Base-by-base conservation (phyloP, 2,329 filamentous ascomycete genomes). In the Fusarium luffae region DNA sequence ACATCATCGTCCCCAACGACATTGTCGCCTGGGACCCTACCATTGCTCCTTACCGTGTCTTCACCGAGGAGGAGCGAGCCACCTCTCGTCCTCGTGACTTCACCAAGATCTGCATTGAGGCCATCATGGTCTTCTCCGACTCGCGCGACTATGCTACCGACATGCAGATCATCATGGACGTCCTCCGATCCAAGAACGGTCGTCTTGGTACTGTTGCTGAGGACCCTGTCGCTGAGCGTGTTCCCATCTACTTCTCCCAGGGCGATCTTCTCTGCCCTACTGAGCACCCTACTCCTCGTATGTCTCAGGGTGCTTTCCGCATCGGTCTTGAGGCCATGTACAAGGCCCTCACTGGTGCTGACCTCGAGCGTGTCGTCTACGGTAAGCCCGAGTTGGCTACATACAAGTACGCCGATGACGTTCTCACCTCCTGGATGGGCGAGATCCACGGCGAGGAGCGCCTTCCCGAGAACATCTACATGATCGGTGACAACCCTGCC, bases 141-240 rank as follows among this genome's bases (percentile, higher is more conserved):
- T 93, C 94, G 4, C 89, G 94, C 62, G 94, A 97, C 83, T 98
- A 94, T 93, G 93, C 92, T 2, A 86, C 97, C 18, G 94, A 97
- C 78, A 88, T 89, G 14, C 91, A 95, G 77, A 84, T 97, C 74
- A 90, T 97, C 62, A 76, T 90, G 59, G 94, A 98, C 77, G 81
- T 97, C 13, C 83, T 97, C 5, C 85, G 96, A 49, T 94, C 93
- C 2, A 83, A 92, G 79, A 85, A 92, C 75, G 91, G 91, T 70
- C 86, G 92, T 51, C 78, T 97, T 11, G 94, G 94, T 34, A 93
- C 91, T 49, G 81, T 85, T 84, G 74, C 74, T n/a, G 68, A 71
- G 30, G 74, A 75, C 34, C 74, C 74, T 8, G 74, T 75, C 16
- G 52, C 73, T 21, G 84, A 89, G 77, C 88, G 89, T 51, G 91